Base-by-base conservation (phyloP, 225 moss, liverwort and hornwort genomes). In the Physcomitrellopsis africana region DNA sequence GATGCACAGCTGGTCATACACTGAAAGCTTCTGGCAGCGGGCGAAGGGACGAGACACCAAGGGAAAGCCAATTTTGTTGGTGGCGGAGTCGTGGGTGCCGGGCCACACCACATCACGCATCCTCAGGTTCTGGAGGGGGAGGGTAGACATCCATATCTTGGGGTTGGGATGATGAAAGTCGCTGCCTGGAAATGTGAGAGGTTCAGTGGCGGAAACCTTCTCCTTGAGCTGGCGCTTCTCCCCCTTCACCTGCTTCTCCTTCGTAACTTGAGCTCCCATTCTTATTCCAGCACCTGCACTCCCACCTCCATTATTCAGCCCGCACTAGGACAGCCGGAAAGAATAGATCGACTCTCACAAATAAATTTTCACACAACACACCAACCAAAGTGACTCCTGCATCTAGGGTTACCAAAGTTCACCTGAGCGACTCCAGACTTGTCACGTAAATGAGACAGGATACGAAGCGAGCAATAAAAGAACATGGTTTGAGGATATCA, bases 11-110 rank as follows among this genome's bases (percentile, higher is more conserved):
- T 97, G 96, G 6, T 93, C 72, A 76, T 94, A 97, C 12, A 97
- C 1, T 13, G 94, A 94, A 54, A 94, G 89, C 51, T 67, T 86
- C 82, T 97, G 96, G 70, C 94, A 94, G 57, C 76, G 94, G 11
- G 96, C 96, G 74, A 93, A 94, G 16, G 96, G 94, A 11, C 96
- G 91, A n/a, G 88, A 89, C 24, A 94, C 27, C 0, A 75, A 72
- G 3, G 83, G 79, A 11, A 91, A 0, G 47, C 96, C 96, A 10
- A 97, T 97, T 77, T 91, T 91, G 73, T 97, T 90, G 5, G 96
- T 97, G 69, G 91, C 96, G 16, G 96, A 97, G 79, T 97, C 94
- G 65, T 97, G 96, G 11, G 91, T 86, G 12, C 96, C 96, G 11
- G 96, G 96, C 96, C 96, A 97, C 9, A 90, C 67, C 9, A 94